Evolutionary conservation across 1,284 basidiomycete genomes (phyloP).

Genomic region (Ceraceosorus bombacis): DNA sequence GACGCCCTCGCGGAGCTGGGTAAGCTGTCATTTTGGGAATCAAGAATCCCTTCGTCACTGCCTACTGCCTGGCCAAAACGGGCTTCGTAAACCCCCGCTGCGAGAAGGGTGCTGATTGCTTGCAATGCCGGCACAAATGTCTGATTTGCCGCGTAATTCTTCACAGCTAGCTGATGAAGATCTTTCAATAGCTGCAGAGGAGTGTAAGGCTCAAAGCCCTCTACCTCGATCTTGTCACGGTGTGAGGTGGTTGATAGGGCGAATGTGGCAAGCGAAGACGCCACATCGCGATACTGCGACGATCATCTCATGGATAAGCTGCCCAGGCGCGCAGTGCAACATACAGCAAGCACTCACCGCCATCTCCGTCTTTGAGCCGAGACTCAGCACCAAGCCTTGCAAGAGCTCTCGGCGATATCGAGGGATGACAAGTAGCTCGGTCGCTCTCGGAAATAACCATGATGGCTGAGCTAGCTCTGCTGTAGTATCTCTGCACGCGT

Average conservation of each 20-base stretch:
- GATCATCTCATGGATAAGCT: not conserved
- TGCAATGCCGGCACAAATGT: not conserved
- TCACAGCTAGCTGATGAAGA: slow-evolving; percentile 1
- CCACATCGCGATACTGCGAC: slow-evolving; percentile 1
- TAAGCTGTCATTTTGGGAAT: too few species aligned
- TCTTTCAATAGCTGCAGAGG: not conserved
- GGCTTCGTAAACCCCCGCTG: too few species aligned
- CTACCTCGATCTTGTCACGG: not conserved
- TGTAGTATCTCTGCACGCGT: not conserved
- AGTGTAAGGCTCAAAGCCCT: not conserved
- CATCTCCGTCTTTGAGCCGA: slow-evolving; percentile 6
- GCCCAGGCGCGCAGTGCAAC: not conserved
- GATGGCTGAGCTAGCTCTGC: slow-evolving; percentile 2
- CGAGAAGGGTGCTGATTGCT: not conserved
- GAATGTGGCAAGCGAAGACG: not conserved
- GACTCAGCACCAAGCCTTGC: slow-evolving; percentile 4
- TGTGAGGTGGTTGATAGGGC: not conserved
- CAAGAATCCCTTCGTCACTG: too few species aligned
- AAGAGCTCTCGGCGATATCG: slow-evolving; percentile 4
- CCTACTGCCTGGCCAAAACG: too few species aligned
- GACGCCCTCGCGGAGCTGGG: too few species aligned
- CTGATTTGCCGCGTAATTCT: not conserved
- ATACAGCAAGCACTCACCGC: not conserved
- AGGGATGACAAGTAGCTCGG: slow-evolving; percentile 6
- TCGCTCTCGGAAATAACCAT: slow-evolving; percentile 4